Conservation (phyloP, 139 green algal species). For the Volvox africanus region DNA sequence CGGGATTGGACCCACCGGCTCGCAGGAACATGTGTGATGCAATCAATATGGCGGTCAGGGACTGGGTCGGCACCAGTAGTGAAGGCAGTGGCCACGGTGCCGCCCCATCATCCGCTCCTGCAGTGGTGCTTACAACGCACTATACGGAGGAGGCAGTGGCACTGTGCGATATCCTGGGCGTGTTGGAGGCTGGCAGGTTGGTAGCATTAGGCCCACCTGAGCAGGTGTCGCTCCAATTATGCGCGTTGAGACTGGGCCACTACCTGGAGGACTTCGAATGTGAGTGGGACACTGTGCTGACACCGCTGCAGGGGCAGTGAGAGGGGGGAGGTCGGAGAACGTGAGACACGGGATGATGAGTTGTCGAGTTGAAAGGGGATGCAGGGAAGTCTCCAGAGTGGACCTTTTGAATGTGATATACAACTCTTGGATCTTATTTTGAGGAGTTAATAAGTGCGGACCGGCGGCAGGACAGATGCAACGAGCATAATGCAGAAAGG, state of each 20-base stretch:
- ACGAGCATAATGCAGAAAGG: no score
- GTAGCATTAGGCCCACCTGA: not conserved
- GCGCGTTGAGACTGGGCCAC: not conserved
- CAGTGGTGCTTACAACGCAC: constrained; percentile 39
- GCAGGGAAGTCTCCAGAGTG: no score
- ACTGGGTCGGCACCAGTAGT: not conserved
- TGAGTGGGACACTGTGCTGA: constrained; percentile 15
- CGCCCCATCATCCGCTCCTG: not conserved
- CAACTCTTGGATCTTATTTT: no score
- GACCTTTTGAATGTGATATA: no score
- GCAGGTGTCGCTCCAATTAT: not conserved
- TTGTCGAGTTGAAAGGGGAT: no score
- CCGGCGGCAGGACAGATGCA: no score
- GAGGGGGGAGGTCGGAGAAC: no score
- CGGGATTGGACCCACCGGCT: constrained; percentile 17
- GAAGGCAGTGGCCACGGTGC: not conserved
- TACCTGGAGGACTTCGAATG: constrained; percentile 21
- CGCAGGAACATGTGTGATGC: constrained; percentile 12
- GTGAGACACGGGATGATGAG: no score
- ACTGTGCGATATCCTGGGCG: constrained; percentile 13
- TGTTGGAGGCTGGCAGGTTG: constrained; percentile 14
- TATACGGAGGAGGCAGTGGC: constrained; percentile 16
- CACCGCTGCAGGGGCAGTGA: not conserved
- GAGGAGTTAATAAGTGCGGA: no score
- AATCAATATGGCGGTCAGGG: constrained; percentile 13